Conservation (phyloP, 306 rosid genomes). For the Cicer chorassanicum region DNA sequence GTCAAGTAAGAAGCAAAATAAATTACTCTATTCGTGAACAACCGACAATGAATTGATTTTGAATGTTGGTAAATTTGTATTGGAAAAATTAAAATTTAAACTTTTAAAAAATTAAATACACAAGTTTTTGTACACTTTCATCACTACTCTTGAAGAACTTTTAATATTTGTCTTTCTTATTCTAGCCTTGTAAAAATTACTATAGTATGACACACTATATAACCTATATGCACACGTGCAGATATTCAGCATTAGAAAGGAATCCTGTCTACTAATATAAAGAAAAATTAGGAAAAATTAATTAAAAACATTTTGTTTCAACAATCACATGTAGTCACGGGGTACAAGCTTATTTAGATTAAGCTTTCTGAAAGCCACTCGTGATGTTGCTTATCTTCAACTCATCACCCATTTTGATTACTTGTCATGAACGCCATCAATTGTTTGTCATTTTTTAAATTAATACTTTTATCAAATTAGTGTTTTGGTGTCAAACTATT, state of each 20-base stretch:
- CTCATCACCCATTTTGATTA: conserved; percentile 34
- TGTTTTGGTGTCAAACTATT: conserved; percentile 6
- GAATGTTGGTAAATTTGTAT: not conserved
- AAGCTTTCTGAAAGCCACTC: conserved; percentile 30
- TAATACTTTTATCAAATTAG: conserved; percentile 9
- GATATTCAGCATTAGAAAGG: conserved; percentile 3
- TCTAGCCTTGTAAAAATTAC: not conserved
- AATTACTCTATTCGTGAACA: conserved; percentile 17
- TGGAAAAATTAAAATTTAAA: too few relatives aligned
- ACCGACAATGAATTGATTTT: conserved; percentile 8
- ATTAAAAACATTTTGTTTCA: conserved; percentile 2
- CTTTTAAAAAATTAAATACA: too few relatives aligned
- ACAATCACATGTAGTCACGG: conserved; percentile 39
- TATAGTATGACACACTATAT: not conserved
- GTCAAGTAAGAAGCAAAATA: conserved; percentile 30
- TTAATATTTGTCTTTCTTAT: too few relatives aligned
- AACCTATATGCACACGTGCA: not conserved
- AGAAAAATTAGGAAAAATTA: not conserved
- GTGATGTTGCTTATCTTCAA: conserved; percentile 39
- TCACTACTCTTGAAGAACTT: too few relatives aligned
- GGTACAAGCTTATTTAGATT: conserved; percentile 42
- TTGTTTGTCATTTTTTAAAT: conserved; percentile 27
- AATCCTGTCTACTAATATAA: not conserved
- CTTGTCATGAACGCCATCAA: not conserved
- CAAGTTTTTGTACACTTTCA: too few relatives aligned